These are phyloP conservation scores for Talaromyces rugulosus DNA, from an alignment of 2,329 filamentous ascomycete species.

Conservation along the genomic window DNA sequence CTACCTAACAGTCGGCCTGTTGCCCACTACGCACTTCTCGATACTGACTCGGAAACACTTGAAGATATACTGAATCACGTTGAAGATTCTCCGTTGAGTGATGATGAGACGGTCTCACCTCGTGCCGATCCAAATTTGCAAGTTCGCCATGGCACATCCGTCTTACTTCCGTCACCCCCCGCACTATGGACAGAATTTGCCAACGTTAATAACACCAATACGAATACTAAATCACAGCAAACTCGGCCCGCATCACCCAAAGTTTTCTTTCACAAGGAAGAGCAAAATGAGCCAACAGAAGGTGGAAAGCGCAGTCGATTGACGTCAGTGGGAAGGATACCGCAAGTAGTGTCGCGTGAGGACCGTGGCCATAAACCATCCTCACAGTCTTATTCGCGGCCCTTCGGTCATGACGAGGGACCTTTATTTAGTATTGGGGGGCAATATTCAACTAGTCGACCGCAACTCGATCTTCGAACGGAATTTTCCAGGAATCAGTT, in stretches of 20 bases:
- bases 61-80: slow-evolving; percentile 35
- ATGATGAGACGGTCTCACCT: slow-evolving; percentile 20
- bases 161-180: slow-evolving; percentile 42
- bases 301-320: slow-evolving; percentile 58
- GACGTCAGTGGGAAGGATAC: slow-evolving; percentile 79
- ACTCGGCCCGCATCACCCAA: slow-evolving; percentile 31
- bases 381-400: slow-evolving; percentile 78
- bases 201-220: slow-evolving; percentile 17
- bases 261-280: slow-evolving; percentile 32
- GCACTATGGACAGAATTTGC: slow-evolving; percentile 23
- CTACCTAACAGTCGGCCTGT: slow-evolving; percentile 40
- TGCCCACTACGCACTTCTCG: slow-evolving; percentile 57
- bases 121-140: slow-evolving; percentile 28
- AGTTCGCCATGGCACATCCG: slow-evolving; percentile 31
- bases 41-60: slow-evolving; percentile 39
- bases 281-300: slow-evolving; percentile 20
- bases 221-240: slow-evolving; percentile 14
- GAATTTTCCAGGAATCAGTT: slow-evolving; percentile 22
- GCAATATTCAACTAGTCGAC: slow-evolving; percentile 20
- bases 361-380: slow-evolving; percentile 62
- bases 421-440: slow-evolving; percentile 36
- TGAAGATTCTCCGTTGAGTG: slow-evolving; percentile 37
- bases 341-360: slow-evolving; percentile 67
- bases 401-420: slow-evolving; percentile 57
- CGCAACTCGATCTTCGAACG: slow-evolving; percentile 19